These are phyloP conservation scores for Pythium aristosporum DNA, from an alignment of 352 stramenopile species.

Conservation along the genomic window DNA sequence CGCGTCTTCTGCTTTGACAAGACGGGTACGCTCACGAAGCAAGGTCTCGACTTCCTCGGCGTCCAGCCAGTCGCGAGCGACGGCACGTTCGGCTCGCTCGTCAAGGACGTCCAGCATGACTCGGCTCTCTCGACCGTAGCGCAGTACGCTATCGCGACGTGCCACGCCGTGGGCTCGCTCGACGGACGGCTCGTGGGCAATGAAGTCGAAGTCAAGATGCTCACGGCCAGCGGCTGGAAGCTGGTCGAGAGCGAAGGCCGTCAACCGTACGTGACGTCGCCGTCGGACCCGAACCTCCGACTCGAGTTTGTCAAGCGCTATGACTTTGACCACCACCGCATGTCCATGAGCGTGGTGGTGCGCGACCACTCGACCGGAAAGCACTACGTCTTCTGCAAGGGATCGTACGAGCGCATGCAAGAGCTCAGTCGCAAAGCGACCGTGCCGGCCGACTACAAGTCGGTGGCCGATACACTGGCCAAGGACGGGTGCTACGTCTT, in stretches of 20 bases:
- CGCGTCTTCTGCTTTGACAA: constrained; percentile 72
- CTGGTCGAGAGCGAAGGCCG: constrained; percentile 40
- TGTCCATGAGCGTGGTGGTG: constrained; percentile 91
- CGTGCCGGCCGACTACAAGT: constrained; percentile 73
- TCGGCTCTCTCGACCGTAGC: constrained; percentile 10
- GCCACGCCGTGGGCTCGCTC: constrained; percentile 76
- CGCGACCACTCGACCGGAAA: constrained; percentile 51
- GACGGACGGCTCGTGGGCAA: constrained; percentile 82
- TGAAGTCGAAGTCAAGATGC: constrained; percentile 88
- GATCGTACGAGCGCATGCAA: constrained; percentile 86
- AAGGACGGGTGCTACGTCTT: constrained; percentile 90
- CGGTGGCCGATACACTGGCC: constrained; percentile 51
- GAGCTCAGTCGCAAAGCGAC: constrained; percentile 44
- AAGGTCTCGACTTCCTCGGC: constrained; percentile 23
- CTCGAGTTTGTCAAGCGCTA: constrained; percentile 88
- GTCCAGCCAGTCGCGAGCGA: constrained; percentile 16
- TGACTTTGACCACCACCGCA: constrained; percentile 91
- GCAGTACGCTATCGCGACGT: constrained; percentile 71
- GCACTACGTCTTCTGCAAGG: constrained; percentile 86
- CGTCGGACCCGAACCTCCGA: constrained; percentile 33
- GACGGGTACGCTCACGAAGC: constrained; percentile 58
- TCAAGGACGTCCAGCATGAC: constrained; percentile 2
- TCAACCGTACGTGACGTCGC: constrained; percentile 34
- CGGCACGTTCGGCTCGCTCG: constrained; percentile 21
- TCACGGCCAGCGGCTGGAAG: constrained; percentile 71